phyloP scores from a whole-genome alignment of 108 stramenopile genomes.

The Cyclostephanos tholiformis region DNA sequence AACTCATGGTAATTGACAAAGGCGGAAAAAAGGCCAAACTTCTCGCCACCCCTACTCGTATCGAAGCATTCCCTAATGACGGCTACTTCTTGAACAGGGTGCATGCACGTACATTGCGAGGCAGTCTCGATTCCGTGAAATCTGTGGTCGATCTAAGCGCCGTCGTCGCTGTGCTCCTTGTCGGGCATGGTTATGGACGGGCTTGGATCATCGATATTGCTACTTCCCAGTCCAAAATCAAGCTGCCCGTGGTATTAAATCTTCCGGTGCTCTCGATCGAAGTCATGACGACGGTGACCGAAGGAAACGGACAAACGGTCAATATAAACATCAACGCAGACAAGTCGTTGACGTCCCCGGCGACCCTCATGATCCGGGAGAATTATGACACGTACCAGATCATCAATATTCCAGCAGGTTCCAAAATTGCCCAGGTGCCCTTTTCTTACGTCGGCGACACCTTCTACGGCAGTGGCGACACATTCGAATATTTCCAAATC shows the following conservation, averaged over 20 bases:
- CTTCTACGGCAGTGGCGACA: background rate
- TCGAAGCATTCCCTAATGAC: background rate
- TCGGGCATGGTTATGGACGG: background rate
- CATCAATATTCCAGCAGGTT: background rate
- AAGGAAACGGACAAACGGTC: background rate
- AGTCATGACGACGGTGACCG: background rate
- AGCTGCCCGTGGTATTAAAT: background rate
- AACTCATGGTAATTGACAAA: background rate
- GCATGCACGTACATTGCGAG: background rate
- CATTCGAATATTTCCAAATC: background rate
- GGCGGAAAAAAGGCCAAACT: background rate
- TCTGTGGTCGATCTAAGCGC: background rate
- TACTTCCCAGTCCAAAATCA: background rate
- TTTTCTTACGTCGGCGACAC: background rate
- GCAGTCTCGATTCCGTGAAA: background rate
- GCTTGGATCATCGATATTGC: background rate
- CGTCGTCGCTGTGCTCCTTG: background rate
- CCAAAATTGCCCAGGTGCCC: background rate
- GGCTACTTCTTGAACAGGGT: background rate
- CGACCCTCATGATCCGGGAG: background rate
- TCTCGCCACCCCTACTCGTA: background rate
- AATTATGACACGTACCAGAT: background rate
- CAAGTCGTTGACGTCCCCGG: background rate
- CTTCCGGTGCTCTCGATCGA: background rate
- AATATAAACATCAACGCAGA: background rate